Base-by-base conservation (phyloP, 2,329 filamentous ascomycete species). In the Rhynchosporium secalis region DNA sequence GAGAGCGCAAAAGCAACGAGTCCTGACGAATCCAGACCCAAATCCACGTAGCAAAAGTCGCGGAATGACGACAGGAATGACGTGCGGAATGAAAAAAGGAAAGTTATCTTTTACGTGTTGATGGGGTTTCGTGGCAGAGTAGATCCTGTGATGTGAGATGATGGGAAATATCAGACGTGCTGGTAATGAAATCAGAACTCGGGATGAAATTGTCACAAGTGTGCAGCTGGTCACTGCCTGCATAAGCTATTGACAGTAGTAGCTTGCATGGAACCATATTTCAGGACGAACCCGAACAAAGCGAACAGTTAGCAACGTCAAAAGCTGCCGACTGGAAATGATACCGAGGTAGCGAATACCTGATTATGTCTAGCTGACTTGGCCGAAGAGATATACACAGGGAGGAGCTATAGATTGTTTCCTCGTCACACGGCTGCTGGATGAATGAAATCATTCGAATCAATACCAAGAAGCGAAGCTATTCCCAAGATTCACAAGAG, bases 191-290 rank as follows among this genome's bases (percentile, higher is more conserved):
- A 28, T 4, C 20, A 47, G 1, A 3, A 4, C 7, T 28, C 45
- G 31, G 31, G 48, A 41, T 10, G 8, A 28, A 54, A 54, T 28
- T 20, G 20, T 20, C 20, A 20, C 20, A 20, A 20, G 20, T 20
- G 20, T 54, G 33, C 28, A 54, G 51, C 51, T 41, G 40, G 40
- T 28, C 51, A 28, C 51, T 40, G 33, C 10, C 49, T 12, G 51
- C 51, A 54, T 52, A 3, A 41, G 36, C 51, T 33, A 13, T 38
- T 54, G 51, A 54, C 51, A 12, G 33, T 4, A 26, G 51, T 54
- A 33, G 49, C 12, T 9, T 4, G 26, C 33, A 38, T 12, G 43
- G 9, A n/a, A 43, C 12, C 43, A n/a, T 20, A 9, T 10, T 8
- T 20, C 5, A 46, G 10, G 43, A 20, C 8, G 12, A 12, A 7